A percentile compares a stretch with the other conserved stretches of the same genome.
Conservation (phyloP, 2,329 filamentous ascomycete genomes). For the Magnaporthiopsis incrustans region DNA sequence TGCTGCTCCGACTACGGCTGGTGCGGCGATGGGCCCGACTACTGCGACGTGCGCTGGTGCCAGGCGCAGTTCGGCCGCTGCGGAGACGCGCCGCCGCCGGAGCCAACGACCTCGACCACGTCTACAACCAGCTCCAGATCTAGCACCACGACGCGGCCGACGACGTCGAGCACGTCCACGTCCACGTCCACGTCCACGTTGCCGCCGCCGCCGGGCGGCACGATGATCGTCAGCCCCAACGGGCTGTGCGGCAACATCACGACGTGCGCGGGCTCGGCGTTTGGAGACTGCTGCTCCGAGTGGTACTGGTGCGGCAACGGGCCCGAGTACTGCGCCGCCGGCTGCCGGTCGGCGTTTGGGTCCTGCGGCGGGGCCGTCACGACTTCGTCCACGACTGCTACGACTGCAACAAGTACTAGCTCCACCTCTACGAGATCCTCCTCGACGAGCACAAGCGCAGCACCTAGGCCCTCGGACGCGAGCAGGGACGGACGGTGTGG, state of each 20-base stretch:
- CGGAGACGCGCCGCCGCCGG: slow-evolving; percentile 8
- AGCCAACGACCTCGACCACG: slow-evolving; percentile 1
- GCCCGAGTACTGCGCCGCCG: slow-evolving; percentile 11
- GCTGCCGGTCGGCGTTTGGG: slow-evolving; percentile 11
- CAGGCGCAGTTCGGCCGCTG: slow-evolving; percentile 13
- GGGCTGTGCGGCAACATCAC: slow-evolving; percentile 14
- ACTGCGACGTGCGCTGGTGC: slow-evolving; percentile 12
- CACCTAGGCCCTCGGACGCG: not conserved
- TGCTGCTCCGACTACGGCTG: slow-evolving; percentile 17
- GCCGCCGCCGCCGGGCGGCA: slow-evolving; percentile 11
- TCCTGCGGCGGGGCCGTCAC: slow-evolving; percentile 6
- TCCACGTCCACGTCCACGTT: slow-evolving; percentile 8
- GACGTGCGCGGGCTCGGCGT: slow-evolving; percentile 11
- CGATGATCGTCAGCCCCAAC: slow-evolving; percentile 8
- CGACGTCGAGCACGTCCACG: slow-evolving; percentile 9
- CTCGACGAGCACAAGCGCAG: not conserved
- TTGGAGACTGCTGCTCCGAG: slow-evolving; percentile 13
- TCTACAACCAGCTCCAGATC: slow-evolving; percentile 1
- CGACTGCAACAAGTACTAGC: not conserved
- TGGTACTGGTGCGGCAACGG: slow-evolving; percentile 13
- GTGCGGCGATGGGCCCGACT: slow-evolving; percentile 13
- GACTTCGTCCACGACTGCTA: not conserved
- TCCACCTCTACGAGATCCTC: not conserved
- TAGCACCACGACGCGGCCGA: slow-evolving; percentile 6
- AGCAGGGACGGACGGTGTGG: slow-evolving; percentile 6